Conservation (phyloP, 176 grass and related monocot genomes). For the Oryza coarctata region DNA sequence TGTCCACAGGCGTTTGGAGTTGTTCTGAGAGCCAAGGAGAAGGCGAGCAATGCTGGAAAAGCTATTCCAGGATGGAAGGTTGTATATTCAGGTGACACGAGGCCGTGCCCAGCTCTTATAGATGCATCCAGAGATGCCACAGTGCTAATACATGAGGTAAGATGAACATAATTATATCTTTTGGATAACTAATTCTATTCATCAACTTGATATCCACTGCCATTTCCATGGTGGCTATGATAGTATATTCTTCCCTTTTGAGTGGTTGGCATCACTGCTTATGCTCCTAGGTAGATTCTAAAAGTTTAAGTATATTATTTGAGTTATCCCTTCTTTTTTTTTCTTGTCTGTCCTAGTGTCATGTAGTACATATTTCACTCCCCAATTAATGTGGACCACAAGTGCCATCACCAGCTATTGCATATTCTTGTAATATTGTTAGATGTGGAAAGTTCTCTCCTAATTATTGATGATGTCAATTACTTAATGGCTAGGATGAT, state of each 20-base stretch:
- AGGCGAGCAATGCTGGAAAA: constrained; percentile 48
- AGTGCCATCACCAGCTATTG: background rate
- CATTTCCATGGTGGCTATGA: background rate
- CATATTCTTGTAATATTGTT: constrained; percentile 33
- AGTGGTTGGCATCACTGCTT: background rate
- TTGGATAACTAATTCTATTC: background rate
- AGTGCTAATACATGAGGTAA: constrained; percentile 93
- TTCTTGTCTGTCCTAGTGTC: background rate
- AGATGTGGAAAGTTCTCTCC: background rate
- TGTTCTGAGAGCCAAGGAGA: constrained; percentile 61
- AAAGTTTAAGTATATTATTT: background rate
- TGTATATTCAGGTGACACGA: constrained; percentile 91
- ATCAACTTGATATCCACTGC: background rate
- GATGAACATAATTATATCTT: background rate
- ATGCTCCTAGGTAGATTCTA: background rate
- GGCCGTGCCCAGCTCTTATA: constrained; percentile 79
- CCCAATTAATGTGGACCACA: constrained; percentile 24
- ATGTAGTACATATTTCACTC: background rate
- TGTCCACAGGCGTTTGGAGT: constrained; percentile 91
- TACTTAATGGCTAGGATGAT: background rate
- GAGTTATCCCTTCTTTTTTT: background rate
- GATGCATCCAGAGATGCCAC: constrained; percentile 84
- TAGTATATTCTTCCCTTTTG: background rate
- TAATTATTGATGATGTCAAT: constrained; percentile 5
- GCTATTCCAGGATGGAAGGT: constrained; percentile 81